Conservation (phyloP, 2,329 filamentous ascomycete genomes). For the Talaromyces sp. region DNA sequence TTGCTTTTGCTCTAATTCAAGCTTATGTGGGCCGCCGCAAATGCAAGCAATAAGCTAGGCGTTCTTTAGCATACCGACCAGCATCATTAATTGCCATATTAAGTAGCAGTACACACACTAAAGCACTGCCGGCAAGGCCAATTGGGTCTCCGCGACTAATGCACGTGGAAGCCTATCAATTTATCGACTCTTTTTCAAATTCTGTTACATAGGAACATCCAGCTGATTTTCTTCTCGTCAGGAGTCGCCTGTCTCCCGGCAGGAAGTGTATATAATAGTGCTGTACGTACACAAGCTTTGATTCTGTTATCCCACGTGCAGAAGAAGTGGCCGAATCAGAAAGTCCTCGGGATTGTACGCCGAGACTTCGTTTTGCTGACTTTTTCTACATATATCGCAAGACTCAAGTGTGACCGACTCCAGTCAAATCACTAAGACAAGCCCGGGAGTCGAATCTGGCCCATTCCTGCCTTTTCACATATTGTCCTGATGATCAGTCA, state of each 20-base stretch:
- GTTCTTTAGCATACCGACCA: not conserved
- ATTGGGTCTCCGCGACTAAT: constrained; percentile 4
- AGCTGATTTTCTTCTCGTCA: not conserved
- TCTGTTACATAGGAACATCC: not conserved
- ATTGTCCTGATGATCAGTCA: not conserved
- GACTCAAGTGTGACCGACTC: not conserved
- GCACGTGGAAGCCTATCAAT: constrained; percentile 7
- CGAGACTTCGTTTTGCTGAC: not conserved
- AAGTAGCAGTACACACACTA: not conserved
- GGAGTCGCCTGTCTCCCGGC: not conserved
- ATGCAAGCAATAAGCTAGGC: not conserved
- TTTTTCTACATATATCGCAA: not conserved
- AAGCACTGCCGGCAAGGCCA: not conserved
- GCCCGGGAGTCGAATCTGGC: not conserved
- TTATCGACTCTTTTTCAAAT: not conserved
- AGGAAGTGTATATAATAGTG: not conserved
- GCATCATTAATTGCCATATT: constrained; percentile 2
- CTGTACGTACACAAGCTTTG: not conserved
- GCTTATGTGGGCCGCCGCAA: not conserved
- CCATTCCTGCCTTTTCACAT: not conserved
- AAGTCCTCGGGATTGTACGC: not conserved
- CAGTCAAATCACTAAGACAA: not conserved
- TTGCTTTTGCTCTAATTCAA: not conserved
- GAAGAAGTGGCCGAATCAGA: not conserved
- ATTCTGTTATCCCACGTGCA: not conserved